Base-by-base conservation (phyloP, 306 rosid species). In the Argentina anserina region DNA sequence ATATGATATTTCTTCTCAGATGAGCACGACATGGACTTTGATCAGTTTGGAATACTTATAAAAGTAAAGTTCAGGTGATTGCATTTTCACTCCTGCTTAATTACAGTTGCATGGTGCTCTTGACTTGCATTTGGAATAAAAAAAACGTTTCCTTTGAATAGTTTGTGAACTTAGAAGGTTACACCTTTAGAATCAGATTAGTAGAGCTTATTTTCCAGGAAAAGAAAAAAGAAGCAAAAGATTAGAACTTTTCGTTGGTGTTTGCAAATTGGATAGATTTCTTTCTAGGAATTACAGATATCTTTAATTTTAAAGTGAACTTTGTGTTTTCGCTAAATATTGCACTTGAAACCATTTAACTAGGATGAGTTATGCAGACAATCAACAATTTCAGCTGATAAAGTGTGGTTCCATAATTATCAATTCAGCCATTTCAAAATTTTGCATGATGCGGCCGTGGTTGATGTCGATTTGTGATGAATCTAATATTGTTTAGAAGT, bases 31-130 rank as follows among this genome's bases (percentile, higher is more conserved):
- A 80, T 81, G 80, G 91, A 94, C 85, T 94, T 89, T 9, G 92
- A 88, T 81, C 91, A 83, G 78, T 94, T 59, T 85, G 98, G 98
- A 60, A 89, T 94, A 85, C 87, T 80, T 26, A 88, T 91, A 79
- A 94, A 94, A 89, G 98, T 94, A 36, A 94, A 94, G 84, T 94
- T 94, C 90, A 94, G 98, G 98, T 94, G 83, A 84, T 66, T 62
- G 67, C 53, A 69, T 59, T 70, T 52, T 65, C 33, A 45, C 41
- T 62, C 69, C 56, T 36, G 72, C 49, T 55, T 6, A 17, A 15
- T 13, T 39, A 23, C 60, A 47, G 9, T 40, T 37, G 33, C 45
- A 47, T 45, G 20, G 31, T 53, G 41, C 34, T 60, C 42, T 76
- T 13, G 67, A 65, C 53, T 69, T 69, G 20, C 39, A 8, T 69